Conservation (phyloP, 805 yeast genomes). For the Myxozyma nipponensis region DNA sequence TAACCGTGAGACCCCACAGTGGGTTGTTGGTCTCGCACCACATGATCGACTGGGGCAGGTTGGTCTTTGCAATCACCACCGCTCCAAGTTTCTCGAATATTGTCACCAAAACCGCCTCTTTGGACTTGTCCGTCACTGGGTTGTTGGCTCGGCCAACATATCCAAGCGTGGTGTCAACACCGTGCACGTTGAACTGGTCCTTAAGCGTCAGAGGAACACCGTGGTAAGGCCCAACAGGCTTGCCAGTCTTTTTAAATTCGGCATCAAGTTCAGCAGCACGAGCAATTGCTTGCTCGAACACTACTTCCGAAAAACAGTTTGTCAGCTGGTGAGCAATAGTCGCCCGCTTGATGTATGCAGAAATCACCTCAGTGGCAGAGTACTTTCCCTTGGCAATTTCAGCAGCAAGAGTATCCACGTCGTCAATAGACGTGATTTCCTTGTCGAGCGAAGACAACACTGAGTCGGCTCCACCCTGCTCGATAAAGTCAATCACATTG, state of each 20-base stretch:
- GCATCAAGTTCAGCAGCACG: conserved; percentile 56
- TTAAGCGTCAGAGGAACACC: conserved; percentile 67
- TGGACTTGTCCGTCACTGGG: conserved; percentile 41
- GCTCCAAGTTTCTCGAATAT: conserved; percentile 52
- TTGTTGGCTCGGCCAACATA: conserved; percentile 33
- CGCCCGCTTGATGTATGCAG: conserved; percentile 39
- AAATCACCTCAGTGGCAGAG: conserved; percentile 45
- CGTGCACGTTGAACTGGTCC: conserved; percentile 57
- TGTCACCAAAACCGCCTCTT: conserved; percentile 48
- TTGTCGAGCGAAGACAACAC: conserved; percentile 29
- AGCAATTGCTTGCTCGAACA: conserved; percentile 56
- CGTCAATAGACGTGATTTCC: conserved; percentile 31
- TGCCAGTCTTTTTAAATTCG: conserved; percentile 44
- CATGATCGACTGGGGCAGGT: conserved; percentile 54
- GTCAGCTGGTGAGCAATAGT: conserved; percentile 28
- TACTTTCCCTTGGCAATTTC: conserved; percentile 35
- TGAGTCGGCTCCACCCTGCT: conserved; percentile 22
- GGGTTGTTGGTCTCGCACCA: conserved; percentile 44
- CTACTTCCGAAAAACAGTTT: conserved; percentile 40
- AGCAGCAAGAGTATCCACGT: conserved; percentile 24
- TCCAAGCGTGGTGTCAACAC: conserved; percentile 49
- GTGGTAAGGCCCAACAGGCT: conserved; percentile 60
- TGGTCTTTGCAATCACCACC: conserved; percentile 58
- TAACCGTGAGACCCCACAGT: conserved; percentile 46
- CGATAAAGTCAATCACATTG: conserved; percentile 29